A percentile compares a stretch with the other conserved stretches of the same genome.
Evolutionary conservation across 768 basidiomycete species (phyloP).

Genomic region (Suillus occidentalis): DNA sequence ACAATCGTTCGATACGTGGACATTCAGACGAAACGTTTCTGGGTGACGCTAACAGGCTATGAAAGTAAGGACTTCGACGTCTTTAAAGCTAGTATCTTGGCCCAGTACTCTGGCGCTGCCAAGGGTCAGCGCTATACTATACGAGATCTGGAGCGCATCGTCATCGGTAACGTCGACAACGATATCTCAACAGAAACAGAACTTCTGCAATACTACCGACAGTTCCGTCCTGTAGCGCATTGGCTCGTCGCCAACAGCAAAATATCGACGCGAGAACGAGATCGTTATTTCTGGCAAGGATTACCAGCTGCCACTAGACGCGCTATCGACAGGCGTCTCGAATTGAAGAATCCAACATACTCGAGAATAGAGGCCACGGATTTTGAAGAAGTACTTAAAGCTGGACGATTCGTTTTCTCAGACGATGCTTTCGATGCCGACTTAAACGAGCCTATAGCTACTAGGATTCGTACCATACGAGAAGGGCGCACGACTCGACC

Average conservation of each 20-base stretch:
- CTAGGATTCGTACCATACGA: neutral
- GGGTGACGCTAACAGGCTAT: slow-evolving; percentile 6
- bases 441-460: neutral
- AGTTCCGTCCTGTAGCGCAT: neutral
- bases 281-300: neutral
- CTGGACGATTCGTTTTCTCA: neutral
- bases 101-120: neutral
- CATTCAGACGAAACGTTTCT: slow-evolving; percentile 4
- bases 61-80: neutral
- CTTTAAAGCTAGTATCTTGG: slow-evolving; percentile 3
- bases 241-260: slow-evolving; percentile 10
- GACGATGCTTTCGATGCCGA: slow-evolving; percentile 5
- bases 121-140: slow-evolving; percentile 5
- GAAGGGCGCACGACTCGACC: too few species aligned
- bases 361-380: neutral
- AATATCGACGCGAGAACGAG: neutral
- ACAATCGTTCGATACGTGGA: slow-evolving; percentile 1
- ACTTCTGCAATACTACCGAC: neutral
- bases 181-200: slow-evolving; percentile 8
- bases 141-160: neutral
- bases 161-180: neutral
- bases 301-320: too few species aligned
- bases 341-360: slow-evolving; percentile 3
- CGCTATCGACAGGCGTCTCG: slow-evolving; percentile 3
- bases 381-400: slow-evolving; percentile 2